Percentiles rank a stretch among this genome's conserved stretches.
Evolutionary conservation across 352 stramenopile genomes (phyloP).

Genomic region (Globisporangium heterothallicum): DNA sequence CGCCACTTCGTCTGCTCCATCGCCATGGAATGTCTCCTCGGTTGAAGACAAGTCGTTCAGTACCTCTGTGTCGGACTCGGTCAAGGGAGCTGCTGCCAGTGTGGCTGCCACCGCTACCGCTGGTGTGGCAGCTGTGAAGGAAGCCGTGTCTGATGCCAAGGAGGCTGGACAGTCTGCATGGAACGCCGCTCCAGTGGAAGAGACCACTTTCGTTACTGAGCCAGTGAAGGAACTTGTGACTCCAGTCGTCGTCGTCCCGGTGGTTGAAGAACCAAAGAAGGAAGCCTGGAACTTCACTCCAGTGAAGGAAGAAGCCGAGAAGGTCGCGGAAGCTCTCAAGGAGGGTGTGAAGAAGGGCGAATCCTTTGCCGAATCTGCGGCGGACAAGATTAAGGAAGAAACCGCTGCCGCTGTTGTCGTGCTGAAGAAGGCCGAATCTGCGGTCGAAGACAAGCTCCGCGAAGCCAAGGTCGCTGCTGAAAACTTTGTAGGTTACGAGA

Average conservation of each 20-base stretch:
- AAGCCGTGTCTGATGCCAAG: background rate
- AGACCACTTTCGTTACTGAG: slow-evolving; percentile 13
- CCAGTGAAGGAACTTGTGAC: slow-evolving; percentile 15
- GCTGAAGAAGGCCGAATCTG: slow-evolving; percentile 19
- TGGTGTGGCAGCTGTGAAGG: slow-evolving; percentile 3
- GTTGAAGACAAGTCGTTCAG: slow-evolving; percentile 10
- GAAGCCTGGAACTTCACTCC: slow-evolving; percentile 27
- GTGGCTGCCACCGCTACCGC: slow-evolving; percentile 6
- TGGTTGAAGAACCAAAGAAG: slow-evolving; percentile 14
- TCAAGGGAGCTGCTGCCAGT: slow-evolving; percentile 1
- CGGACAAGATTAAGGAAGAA: slow-evolving; percentile 21
- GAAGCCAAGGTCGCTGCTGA: slow-evolving; percentile 44
- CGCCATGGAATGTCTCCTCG: slow-evolving; percentile 11
- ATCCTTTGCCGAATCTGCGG: slow-evolving; percentile 2
- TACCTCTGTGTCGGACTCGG: slow-evolving; percentile 2
- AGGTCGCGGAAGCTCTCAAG: slow-evolving; percentile 18
- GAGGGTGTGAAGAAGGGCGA: slow-evolving; percentile 10
- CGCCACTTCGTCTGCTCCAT: slow-evolving; percentile 10
- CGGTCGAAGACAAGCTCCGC: slow-evolving; percentile 22
- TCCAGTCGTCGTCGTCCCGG: slow-evolving; percentile 1
- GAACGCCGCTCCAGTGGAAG: slow-evolving; percentile 15
- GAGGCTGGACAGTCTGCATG: slow-evolving; percentile 7
- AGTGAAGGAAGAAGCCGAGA: slow-evolving; percentile 21
- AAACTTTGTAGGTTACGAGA: slow-evolving; percentile 66
- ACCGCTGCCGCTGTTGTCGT: slow-evolving; percentile 13